Percentiles rank a stretch among this genome's conserved stretches.
phyloP scores from a whole-genome alignment of 2,329 filamentous ascomycete genomes.

The Verticillium tricorpus region DNA sequence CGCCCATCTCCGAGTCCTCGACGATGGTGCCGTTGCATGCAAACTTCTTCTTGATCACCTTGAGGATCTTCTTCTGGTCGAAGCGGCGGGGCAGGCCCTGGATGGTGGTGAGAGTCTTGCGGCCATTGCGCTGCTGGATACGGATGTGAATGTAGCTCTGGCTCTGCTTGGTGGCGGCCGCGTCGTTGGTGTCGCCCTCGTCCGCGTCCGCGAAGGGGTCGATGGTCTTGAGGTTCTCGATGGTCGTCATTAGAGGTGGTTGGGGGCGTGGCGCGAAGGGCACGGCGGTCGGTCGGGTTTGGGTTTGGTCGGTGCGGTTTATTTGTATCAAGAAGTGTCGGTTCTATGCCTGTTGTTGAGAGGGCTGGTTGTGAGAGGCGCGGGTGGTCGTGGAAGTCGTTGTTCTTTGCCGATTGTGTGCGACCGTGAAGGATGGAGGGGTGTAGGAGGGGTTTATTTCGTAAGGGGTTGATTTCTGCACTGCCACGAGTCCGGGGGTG shows the following conservation, averaged over 20 bases:
- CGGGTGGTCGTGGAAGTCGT: background rate
- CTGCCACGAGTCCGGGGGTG: background rate
- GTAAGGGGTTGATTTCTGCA: background rate
- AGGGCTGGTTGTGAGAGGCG: background rate
- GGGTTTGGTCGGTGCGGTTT: background rate
- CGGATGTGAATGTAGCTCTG: constrained; percentile 17
- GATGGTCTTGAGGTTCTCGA: constrained; percentile 16
- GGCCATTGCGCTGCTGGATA: constrained; percentile 49
- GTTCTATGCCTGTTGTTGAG: background rate
- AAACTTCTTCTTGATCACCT: constrained; percentile 97
- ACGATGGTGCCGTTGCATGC: constrained; percentile 16
- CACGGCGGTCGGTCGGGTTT: background rate
- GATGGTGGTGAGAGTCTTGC: constrained; percentile 99
- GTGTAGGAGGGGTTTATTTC: background rate
- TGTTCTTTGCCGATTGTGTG: background rate
- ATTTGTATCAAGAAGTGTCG: background rate
- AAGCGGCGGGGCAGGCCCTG: constrained; percentile 99
- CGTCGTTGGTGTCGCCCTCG: constrained; percentile 13
- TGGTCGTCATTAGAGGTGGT: constrained; percentile 13
- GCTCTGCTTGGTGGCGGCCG: constrained; percentile 11
- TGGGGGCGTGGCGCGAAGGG: background rate
- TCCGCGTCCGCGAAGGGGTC: constrained; percentile 17
- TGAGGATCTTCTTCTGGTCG: constrained; percentile 99
- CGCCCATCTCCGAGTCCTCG: constrained; percentile 14
- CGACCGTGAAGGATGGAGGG: background rate